Conservation (phyloP, 768 basidiomycete species). For the Hypholoma fasciculare region DNA sequence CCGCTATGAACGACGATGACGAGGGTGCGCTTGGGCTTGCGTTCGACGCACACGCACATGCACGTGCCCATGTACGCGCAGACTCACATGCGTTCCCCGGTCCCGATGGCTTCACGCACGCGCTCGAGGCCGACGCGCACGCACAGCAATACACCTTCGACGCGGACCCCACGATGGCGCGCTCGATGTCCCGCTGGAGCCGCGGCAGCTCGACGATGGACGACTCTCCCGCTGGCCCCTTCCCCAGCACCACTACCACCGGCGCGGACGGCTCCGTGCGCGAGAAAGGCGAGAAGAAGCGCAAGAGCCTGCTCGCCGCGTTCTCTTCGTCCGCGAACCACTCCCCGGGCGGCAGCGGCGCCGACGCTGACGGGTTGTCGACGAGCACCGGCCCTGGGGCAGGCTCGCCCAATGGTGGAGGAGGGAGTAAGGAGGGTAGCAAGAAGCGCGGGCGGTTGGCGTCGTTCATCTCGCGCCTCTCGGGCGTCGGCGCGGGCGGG, state of each 20-base stretch:
- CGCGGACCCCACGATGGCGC: neutral
- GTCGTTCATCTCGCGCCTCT: slow-evolving; percentile 23
- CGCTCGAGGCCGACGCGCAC: neutral
- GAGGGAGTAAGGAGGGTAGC: slow-evolving; percentile 3
- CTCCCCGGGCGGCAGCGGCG: neutral
- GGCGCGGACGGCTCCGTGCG: too few species aligned
- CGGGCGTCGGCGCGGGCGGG: slow-evolving; percentile 9
- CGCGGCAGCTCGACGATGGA: slow-evolving; percentile 13
- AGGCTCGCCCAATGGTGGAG: neutral
- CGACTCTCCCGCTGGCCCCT: neutral
- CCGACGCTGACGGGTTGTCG: neutral
- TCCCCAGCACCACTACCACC: too few species aligned
- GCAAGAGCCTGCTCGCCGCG: slow-evolving; percentile 8
- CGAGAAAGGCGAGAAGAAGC: slow-evolving; percentile 9
- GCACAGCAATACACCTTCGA: too few species aligned
- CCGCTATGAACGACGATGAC: neutral
- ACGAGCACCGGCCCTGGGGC: neutral
- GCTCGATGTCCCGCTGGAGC: slow-evolving; percentile 21
- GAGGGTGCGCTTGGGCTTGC: neutral
- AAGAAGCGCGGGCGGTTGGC: slow-evolving; percentile 19
- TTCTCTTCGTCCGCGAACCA: neutral
- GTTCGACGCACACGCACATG: neutral
- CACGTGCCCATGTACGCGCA: too few species aligned
- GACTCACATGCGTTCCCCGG: too few species aligned
- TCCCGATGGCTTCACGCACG: too few species aligned